Evolutionary conservation across 257 asterid genomes (phyloP).

Genomic region (Solanum appendiculatum): DNA sequence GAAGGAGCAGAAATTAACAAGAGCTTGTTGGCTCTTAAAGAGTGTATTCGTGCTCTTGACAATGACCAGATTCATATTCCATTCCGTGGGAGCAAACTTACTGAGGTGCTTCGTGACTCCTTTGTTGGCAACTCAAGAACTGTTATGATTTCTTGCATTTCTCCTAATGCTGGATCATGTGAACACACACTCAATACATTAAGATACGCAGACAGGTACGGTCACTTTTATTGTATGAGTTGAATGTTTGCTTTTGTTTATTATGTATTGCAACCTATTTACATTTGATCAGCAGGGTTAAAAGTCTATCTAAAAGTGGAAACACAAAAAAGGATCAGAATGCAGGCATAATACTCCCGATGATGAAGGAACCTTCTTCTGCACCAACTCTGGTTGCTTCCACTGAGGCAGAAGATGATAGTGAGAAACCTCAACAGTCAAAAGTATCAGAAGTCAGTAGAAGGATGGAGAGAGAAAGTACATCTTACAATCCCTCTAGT

Average conservation of each 20-base stretch:
- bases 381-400: slow-evolving; percentile 37
- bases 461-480: slow-evolving; percentile 50
- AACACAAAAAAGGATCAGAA: slow-evolving; percentile 67
- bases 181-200: slow-evolving; percentile 95
- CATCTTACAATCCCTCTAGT: slow-evolving; percentile 33
- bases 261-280: slow-evolving; percentile 7
- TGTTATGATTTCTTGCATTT: slow-evolving; percentile 95
- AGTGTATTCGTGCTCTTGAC: slow-evolving; percentile 96
- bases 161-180: slow-evolving; percentile 95
- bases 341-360: slow-evolving; percentile 37
- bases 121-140: slow-evolving; percentile 96
- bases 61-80: slow-evolving; percentile 97
- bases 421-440: slow-evolving; percentile 51
- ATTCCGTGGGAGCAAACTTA: slow-evolving; percentile 94
- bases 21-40: slow-evolving; percentile 91
- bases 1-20: slow-evolving; percentile 99
- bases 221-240: background rate
- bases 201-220: slow-evolving; percentile 91
- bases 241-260: background rate
- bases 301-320: slow-evolving; percentile 89
- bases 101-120: slow-evolving; percentile 97
- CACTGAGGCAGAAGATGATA: slow-evolving; percentile 46
- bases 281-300: slow-evolving; percentile 53
- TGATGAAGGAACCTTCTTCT: slow-evolving; percentile 49
- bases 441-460: slow-evolving; percentile 40